These are phyloP conservation scores for Parachaetomium inaequale DNA, from an alignment of 495 filamentous ascomycete species.

Conservation along the genomic window DNA sequence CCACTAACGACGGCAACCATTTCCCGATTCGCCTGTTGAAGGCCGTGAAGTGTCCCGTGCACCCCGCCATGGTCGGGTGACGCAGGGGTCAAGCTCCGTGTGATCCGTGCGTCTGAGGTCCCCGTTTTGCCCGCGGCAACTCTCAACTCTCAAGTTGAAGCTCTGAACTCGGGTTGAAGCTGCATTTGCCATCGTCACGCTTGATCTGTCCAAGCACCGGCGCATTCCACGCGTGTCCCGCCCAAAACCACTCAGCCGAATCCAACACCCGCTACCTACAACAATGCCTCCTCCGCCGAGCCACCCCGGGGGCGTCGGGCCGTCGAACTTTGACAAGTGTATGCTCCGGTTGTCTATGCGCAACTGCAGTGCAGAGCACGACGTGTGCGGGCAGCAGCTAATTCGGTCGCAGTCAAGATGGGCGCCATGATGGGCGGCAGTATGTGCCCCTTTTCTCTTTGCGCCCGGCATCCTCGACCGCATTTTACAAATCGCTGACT, in stretches of 20 bases:
- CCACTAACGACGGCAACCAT: background rate
- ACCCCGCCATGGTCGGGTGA: conserved; percentile 2
- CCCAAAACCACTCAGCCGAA: background rate
- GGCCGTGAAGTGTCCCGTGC: background rate
- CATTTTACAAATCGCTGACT: conserved; percentile 14
- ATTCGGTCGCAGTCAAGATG: conserved; percentile 75
- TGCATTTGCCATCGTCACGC: background rate
- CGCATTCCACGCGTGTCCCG: background rate
- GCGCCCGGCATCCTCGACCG: background rate
- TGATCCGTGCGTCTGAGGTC: conserved; percentile 20
- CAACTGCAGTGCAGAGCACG: background rate
- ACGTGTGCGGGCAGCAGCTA: conserved; percentile 19
- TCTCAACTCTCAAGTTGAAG: background rate
- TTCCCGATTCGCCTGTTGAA: too few relatives aligned
- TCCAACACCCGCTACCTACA: background rate
- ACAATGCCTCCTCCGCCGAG: conserved; percentile 50
- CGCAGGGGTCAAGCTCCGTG: background rate
- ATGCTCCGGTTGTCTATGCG: conserved; percentile 30
- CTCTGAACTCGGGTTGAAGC: too few relatives aligned
- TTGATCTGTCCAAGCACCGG: background rate
- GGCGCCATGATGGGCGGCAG: conserved; percentile 96
- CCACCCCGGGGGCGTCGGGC: conserved; percentile 51
- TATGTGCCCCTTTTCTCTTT: conserved; percentile 47
- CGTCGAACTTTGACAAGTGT: conserved; percentile 92
- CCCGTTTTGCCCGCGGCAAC: conserved; percentile 24